phyloP scores from a whole-genome alignment of 225 moss, liverwort and hornwort species.

The Polytrichum commune region DNA sequence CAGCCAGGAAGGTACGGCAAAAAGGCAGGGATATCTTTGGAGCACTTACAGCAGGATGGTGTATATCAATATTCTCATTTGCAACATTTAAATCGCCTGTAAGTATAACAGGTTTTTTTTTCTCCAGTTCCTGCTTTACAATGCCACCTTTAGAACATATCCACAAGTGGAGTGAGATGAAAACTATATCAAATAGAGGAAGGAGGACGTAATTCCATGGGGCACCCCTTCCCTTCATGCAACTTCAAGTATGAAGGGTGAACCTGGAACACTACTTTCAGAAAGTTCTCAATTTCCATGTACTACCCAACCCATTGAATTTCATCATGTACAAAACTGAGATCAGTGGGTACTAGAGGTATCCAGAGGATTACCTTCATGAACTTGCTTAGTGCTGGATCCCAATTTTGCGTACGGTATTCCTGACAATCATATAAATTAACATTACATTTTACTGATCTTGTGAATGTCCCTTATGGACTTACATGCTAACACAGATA shows the following conservation, averaged over 20 bases:
- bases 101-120: slow-evolving; percentile 81
- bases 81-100: slow-evolving; percentile 94
- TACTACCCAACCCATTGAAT: too few relatives aligned
- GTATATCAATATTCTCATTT: slow-evolving; percentile 74
- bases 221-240: too few relatives aligned
- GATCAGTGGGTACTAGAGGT: neutral
- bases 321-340: too few relatives aligned
- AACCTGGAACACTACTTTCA: too few relatives aligned
- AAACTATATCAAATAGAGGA: too few relatives aligned
- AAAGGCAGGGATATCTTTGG: neutral
- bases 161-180: neutral
- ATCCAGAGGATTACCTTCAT: slow-evolving; percentile 53
- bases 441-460: too few relatives aligned
- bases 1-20: too few relatives aligned
- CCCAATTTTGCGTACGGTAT: slow-evolving; percentile 89
- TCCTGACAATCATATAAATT: slow-evolving; percentile 32
- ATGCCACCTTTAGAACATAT: neutral
- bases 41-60: slow-evolving; percentile 68
- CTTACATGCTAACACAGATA: too few relatives aligned
- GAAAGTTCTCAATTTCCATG: too few relatives aligned
- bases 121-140: slow-evolving; percentile 67
- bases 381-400: slow-evolving; percentile 64
- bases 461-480: too few relatives aligned
- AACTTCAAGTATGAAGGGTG: too few relatives aligned
- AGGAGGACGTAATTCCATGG: too few relatives aligned